Conservation (phyloP, 768 basidiomycete species). For the Cyathus striatus region DNA sequence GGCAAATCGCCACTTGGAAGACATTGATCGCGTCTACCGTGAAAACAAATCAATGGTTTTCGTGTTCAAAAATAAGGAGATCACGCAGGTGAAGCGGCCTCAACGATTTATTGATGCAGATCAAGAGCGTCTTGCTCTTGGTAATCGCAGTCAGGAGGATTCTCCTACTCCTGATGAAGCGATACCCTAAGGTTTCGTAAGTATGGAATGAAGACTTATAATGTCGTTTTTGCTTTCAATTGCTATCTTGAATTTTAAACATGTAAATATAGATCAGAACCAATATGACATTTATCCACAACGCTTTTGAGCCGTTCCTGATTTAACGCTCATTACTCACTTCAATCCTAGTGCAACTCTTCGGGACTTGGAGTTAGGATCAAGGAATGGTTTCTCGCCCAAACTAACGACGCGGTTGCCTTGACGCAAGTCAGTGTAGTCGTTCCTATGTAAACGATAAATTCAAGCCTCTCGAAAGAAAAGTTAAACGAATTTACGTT, state of each 20-base stretch:
- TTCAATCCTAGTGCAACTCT: constrained; percentile 19
- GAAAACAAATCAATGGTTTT: constrained; percentile 36
- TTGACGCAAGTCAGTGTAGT: constrained; percentile 27
- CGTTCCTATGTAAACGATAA: constrained; percentile 17
- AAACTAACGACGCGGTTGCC: constrained; percentile 51
- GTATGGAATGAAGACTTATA: too few species aligned
- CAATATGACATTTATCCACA: too few species aligned
- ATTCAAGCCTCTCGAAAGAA: not conserved
- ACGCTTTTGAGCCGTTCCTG: too few species aligned
- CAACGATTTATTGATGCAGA: constrained; percentile 37
- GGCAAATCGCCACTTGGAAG: constrained; percentile 43
- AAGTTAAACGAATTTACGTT: constrained; percentile 21
- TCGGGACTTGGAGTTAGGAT: constrained; percentile 30
- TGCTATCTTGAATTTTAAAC: too few species aligned
- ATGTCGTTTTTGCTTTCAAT: too few species aligned
- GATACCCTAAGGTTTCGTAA: too few species aligned
- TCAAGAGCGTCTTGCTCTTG: constrained; percentile 15
- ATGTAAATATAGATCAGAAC: too few species aligned
- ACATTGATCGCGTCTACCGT: constrained; percentile 42
- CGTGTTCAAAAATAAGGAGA: constrained; percentile 37
- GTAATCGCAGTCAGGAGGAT: too few species aligned
- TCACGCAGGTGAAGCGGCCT: constrained; percentile 36
- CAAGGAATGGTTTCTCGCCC: constrained; percentile 49
- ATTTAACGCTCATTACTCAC: too few species aligned
- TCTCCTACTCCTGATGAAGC: too few species aligned